Percentiles rank a stretch among this genome's conserved stretches.
phyloP scores from a whole-genome alignment of 768 basidiomycete species.

The Sarcodon sp. region DNA sequence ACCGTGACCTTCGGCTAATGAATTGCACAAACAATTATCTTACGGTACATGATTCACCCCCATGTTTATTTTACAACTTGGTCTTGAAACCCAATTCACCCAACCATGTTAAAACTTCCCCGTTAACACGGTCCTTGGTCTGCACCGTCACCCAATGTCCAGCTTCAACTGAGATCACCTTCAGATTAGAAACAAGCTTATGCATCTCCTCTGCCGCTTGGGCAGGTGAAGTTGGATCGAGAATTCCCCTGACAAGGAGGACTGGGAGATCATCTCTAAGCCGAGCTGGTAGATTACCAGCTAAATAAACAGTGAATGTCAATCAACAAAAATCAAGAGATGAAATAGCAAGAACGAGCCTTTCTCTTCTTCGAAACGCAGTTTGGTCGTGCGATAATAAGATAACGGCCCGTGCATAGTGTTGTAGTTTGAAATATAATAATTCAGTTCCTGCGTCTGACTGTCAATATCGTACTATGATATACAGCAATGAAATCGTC shows the following conservation, averaged over 20 bases:
- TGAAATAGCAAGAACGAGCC: slow-evolving; percentile 10
- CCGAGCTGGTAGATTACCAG: slow-evolving; percentile 27
- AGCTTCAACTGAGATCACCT: slow-evolving; percentile 36
- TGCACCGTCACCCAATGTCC: slow-evolving; percentile 68
- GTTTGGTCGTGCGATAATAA: slow-evolving; percentile 54
- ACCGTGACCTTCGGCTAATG: no score
- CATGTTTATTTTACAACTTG: background rate
- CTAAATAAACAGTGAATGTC: slow-evolving; percentile 14
- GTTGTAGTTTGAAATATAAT: slow-evolving; percentile 32
- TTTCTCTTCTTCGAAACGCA: slow-evolving; percentile 56
- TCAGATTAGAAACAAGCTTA: slow-evolving; percentile 37
- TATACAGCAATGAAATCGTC: no score
- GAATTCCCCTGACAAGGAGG: slow-evolving; percentile 46
- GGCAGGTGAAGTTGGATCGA: slow-evolving; percentile 34
- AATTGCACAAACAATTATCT: no score
- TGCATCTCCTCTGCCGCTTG: slow-evolving; percentile 26
- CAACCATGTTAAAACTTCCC: slow-evolving; percentile 8
- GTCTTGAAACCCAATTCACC: background rate
- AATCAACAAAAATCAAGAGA: background rate
- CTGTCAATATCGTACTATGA: no score
- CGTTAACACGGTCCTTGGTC: slow-evolving; percentile 39
- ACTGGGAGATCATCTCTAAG: slow-evolving; percentile 40
- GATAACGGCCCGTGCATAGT: slow-evolving; percentile 63
- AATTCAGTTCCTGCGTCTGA: slow-evolving; percentile 35
- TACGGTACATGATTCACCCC: background rate